phyloP scores from a whole-genome alignment of 306 rosid species.

The Alnus glutinosa region DNA sequence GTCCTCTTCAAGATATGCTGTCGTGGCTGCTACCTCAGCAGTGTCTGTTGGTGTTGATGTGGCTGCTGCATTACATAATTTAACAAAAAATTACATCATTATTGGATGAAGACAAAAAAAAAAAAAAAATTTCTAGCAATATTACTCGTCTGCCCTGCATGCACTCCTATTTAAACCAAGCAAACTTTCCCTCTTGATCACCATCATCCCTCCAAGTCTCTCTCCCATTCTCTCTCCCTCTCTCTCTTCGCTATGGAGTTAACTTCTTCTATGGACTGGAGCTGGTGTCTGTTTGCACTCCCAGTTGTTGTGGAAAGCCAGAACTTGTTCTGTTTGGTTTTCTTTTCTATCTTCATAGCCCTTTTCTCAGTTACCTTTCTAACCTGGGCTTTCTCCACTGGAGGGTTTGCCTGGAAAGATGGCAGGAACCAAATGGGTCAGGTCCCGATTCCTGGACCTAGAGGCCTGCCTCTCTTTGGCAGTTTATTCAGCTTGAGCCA shows the following conservation, averaged over 20 bases:
- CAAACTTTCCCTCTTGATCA: not conserved
- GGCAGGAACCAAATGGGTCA: constrained; percentile 39
- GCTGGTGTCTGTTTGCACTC: constrained; percentile 41
- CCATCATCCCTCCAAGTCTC: not conserved
- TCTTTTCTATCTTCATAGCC: constrained; percentile 10
- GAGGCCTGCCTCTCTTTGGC: constrained; percentile 49
- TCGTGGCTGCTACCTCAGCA: no score
- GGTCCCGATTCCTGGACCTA: constrained; percentile 46
- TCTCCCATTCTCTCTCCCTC: not conserved
- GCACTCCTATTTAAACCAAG: constrained; percentile 1
- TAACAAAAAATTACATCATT: no score
- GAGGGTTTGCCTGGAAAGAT: constrained; percentile 50
- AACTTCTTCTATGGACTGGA: constrained; percentile 30
- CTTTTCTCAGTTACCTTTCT: constrained; percentile 31
- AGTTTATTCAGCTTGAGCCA: constrained; percentile 34
- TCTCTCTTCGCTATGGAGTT: constrained; percentile 18
- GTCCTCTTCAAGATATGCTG: no score
- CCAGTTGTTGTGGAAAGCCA: constrained; percentile 38
- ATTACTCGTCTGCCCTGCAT: no score
- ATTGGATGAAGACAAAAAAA: no score
- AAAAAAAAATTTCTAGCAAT: no score
- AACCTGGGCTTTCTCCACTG: constrained; percentile 36
- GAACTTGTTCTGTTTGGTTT: constrained; percentile 16
- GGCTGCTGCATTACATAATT: no score
- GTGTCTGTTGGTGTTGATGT: no score